Evolutionary conservation across 1,284 basidiomycete genomes (phyloP), one percentile per base, ranked within the genome.

Genomic region (Trametes sp.): DNA sequence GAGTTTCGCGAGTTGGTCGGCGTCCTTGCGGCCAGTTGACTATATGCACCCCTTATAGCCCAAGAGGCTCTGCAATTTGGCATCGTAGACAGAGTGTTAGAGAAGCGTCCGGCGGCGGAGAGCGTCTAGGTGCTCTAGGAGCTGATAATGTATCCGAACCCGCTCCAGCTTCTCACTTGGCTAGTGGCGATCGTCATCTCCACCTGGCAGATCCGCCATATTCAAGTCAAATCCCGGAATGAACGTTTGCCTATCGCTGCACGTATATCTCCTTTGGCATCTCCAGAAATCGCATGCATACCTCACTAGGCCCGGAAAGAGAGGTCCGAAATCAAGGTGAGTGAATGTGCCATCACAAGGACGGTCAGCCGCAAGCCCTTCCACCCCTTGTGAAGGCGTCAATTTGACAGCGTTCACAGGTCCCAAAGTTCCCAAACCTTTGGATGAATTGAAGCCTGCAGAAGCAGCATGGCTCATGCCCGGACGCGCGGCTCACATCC

Each of bases 51-150:
- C 33, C 7, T 8, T 2, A 68, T 74, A 93, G 92, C 95, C 5
- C 85, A 89, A 73, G 92, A 95, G 80, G 94, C 95, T 16, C 81
- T 94, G 68, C 84, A 88, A 48, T 97, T 97, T 77, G 95, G 95
- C 29, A 92, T 98, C 63, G 91, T 97, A 45, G 95, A 98, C 78
- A 89, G 89, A 54, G 93, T 97, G 66, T 82, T 97, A 54, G 88
- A 93, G 77, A 89, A 84, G 73, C 80, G 89, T 62, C 89, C 90
- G 28, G 73, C 74, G 63, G 52, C 71, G 26, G 74, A 75, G 41
- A 70, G 51, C 55, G 33, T 68, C 24, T 72, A 69, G 55, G 19
- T 35, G 21, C 23, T 9, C 2, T 26, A 7, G 8, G 23, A 6
- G 4, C 14, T 21, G 21, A 31, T 13, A 24, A 36, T 56, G 33